phyloP scores from a whole-genome alignment of 805 yeast genomes.

The Candida sonorensis region DNA sequence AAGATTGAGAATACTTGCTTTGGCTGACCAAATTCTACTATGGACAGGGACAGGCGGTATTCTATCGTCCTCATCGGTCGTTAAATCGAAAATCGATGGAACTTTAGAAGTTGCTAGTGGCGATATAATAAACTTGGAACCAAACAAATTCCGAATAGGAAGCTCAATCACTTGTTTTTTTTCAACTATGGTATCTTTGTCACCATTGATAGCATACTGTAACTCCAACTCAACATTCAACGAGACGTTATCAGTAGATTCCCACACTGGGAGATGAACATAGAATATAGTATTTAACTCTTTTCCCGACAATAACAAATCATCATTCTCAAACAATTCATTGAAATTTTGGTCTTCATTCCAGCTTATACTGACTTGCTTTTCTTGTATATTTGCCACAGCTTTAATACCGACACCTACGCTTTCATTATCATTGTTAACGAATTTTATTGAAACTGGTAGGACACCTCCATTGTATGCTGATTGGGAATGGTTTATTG shows the following conservation, averaged over 20 bases:
- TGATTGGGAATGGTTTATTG: conserved; percentile 17
- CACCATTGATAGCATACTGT: conserved; percentile 23
- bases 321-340: too few relatives aligned
- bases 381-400: conserved; percentile 6
- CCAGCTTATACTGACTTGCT: conserved; percentile 15
- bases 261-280: conserved; percentile 17
- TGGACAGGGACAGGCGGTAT: conserved; percentile 22
- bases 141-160: conserved; percentile 27
- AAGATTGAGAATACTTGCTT: conserved; percentile 25
- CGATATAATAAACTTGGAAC: conserved; percentile 21
- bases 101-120: conserved; percentile 25
- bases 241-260: conserved; percentile 6
- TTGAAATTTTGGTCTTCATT: conserved; percentile 6
- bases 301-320: too few relatives aligned
- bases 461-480: conserved; percentile 28
- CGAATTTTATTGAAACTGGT: conserved; percentile 17
- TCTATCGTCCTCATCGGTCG: conserved; percentile 8
- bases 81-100: conserved; percentile 21
- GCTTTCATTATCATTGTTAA: conserved; percentile 27
- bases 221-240: conserved; percentile 15
- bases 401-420: too few relatives aligned
- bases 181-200: conserved; percentile 24
- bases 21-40: conserved; percentile 30
- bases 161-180: conserved; percentile 17
- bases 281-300: too few relatives aligned